Evolutionary conservation across 176 grass and related monocot genomes (phyloP), one percentile per base, ranked within the genome.

Genomic region (Typha latifolia): DNA sequence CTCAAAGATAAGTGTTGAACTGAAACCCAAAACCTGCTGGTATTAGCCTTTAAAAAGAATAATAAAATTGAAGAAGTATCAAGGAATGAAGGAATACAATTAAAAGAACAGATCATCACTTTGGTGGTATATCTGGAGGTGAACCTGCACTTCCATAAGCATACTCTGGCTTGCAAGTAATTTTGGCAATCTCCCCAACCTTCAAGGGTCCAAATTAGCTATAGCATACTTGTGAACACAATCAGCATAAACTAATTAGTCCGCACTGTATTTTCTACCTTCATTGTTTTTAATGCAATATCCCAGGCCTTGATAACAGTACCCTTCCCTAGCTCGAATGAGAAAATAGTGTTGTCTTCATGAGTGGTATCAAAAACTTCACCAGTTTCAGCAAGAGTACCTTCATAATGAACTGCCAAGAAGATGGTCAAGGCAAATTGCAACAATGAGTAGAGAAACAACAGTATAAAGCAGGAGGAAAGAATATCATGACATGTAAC

Each of bases 251-350:
- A 14, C 34, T 34, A 49, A 79, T 22, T 5, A 66, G 72, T 15
- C 34, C 48, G 8, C 56, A 2, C 77, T 29, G 0, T 16, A 61
- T 62, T 19, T 48, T 69, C 53, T 34, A 97, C 93, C 84, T 92
- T 97, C 94, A 97, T 97, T 70, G 89, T 97, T 84, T 59, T 85
- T 71, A 97, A 76, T 27, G 94, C 89, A 51, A 97, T 62, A 82
- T 97, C 94, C 94, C 89, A 97, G 66, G 89, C 94, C 67, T 82
- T 92, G 62, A 97, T 97, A 69, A 97, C 94, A 64, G 78, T 61
- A 22, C 94, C 94, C 61, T 83, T 66, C 7, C 94, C 94, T 69
- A 97, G 12, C 80, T 92, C 94, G 78, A 97, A 97, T 64, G 94
- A 74, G 73, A 97, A 97, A 77, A 97, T 81, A 48, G 83, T 84